Evolutionary conservation across 192 early-diverging fungal species (phyloP), one percentile per base, ranked within the genome.

Genomic region (Coemansia sp.): DNA sequence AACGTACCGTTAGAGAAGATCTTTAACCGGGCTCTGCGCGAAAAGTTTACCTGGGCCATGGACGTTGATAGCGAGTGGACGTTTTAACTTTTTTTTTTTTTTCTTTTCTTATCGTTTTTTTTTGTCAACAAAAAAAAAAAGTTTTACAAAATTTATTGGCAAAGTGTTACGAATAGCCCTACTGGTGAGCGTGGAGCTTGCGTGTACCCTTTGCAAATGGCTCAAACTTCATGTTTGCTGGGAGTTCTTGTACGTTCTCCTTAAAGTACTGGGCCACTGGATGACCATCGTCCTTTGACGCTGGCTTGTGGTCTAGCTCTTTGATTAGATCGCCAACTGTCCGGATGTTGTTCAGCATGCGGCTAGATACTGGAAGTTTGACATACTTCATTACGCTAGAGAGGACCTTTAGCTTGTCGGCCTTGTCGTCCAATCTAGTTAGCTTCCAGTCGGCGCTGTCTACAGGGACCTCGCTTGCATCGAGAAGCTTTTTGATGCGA

Each of bases 11-110:
- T 95, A 24, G 95, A 94, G 52, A 24, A 96, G 83, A 93, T 97
- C 40, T 97, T 98, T 62, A 93, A 88, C 77, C 89, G 90, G 76
- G 91, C 91, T 3, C 76, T 98, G 72, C 85, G 93, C 18, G 93
- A 95, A 20, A 99, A 99, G 85, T 99, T 99, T 78, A 90, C 92
- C 67, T 99, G 97, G 97, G 96, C 97, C 18, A 81, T 92, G 71
- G 90, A 84, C 2, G 86, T 89, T 9, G 88, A 89, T 78, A 68
- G 65, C 12, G 69, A 87, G 44, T 93, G 91, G 91, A 85, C 83
- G 53, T 84, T 85, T 30, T 83, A 67, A 59, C 2, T 16, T 13
- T 53, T 18, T 59, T 30, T 62, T 62, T 29, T 49, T 27, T n/a
- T 52, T 59, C 55, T 59, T 49, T 12, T 43, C 15, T 58, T 64